phyloP scores from a whole-genome alignment of 2,329 filamentous ascomycete genomes.

The Penicillium sp. region DNA sequence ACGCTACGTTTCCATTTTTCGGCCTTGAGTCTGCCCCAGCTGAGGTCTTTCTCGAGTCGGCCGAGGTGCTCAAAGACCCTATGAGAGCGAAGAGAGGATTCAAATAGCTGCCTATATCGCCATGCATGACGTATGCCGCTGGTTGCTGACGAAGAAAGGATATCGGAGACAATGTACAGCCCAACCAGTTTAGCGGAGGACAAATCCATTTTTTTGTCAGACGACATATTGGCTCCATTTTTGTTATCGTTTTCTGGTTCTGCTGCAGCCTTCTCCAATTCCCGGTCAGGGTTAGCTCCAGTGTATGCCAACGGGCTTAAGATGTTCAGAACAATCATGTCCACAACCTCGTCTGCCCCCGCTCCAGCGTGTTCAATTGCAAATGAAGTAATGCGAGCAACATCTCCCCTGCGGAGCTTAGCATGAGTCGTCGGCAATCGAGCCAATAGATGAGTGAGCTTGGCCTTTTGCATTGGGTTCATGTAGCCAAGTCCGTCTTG shows the following conservation, averaged over 20 bases:
- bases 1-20: slow-evolving; percentile 85
- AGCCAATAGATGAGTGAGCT: slow-evolving; percentile 79
- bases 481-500: slow-evolving; percentile 64
- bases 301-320: slow-evolving; percentile 73
- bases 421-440: slow-evolving; percentile 75
- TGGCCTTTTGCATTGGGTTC: slow-evolving; percentile 79
- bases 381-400: slow-evolving; percentile 83
- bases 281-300: slow-evolving; percentile 62
- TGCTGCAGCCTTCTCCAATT: slow-evolving; percentile 29
- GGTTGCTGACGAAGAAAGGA: slow-evolving; percentile 73
- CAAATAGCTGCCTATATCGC: slow-evolving; percentile 81
- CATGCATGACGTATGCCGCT: slow-evolving; percentile 80
- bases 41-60: slow-evolving; percentile 66
- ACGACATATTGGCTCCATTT: slow-evolving; percentile 31
- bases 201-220: slow-evolving; percentile 57
- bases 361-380: slow-evolving; percentile 82
- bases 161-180: slow-evolving; percentile 77
- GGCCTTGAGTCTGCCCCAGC: slow-evolving; percentile 77
- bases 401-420: slow-evolving; percentile 76
- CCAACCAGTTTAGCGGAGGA: slow-evolving; percentile 76
- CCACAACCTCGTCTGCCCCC: slow-evolving; percentile 88
- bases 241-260: slow-evolving; percentile 38
- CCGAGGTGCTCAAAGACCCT: slow-evolving; percentile 76
- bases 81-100: slow-evolving; percentile 66
- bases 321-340: slow-evolving; percentile 81